phyloP scores from a whole-genome alignment of 352 stramenopile genomes.

The Elongisporangium prolatum region DNA sequence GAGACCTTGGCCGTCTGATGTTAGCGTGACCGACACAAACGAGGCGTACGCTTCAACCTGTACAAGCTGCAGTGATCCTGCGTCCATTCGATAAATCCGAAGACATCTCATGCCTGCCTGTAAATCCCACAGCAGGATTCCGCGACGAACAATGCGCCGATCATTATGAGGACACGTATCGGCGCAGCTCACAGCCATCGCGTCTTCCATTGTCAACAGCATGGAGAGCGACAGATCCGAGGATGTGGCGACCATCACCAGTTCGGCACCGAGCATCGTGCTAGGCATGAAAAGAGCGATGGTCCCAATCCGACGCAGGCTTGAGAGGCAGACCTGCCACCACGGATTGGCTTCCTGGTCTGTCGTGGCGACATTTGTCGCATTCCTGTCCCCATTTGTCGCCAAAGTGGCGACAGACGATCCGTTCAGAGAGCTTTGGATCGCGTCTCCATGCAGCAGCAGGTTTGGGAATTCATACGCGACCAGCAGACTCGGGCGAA shows the following conservation, averaged over 20 bases:
- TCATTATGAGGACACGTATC: constrained; percentile 27
- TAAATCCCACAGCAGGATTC: constrained; percentile 43
- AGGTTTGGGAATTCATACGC: constrained; percentile 46
- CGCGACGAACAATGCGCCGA: constrained; percentile 22
- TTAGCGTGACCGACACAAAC: constrained; percentile 39
- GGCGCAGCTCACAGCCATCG: constrained; percentile 33
- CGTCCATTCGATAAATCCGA: constrained; percentile 46
- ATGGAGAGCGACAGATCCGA: neutral
- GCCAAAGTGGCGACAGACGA: constrained; percentile 23
- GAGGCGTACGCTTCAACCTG: constrained; percentile 56
- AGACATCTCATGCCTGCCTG: constrained; percentile 37
- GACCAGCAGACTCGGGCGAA: constrained; percentile 39
- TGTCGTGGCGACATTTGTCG: constrained; percentile 16
- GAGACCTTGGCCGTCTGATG: constrained; percentile 32
- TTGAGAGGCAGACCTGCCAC: constrained; percentile 47
- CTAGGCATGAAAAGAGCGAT: constrained; percentile 45
- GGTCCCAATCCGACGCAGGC: constrained; percentile 36
- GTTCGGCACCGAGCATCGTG: neutral
- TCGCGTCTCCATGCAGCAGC: constrained; percentile 11
- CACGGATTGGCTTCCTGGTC: constrained; percentile 33
- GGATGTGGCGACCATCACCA: neutral
- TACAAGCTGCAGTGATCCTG: constrained; percentile 23
- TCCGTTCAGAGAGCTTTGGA: constrained; percentile 26
- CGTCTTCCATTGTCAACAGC: constrained; percentile 12
- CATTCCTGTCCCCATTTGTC: constrained; percentile 18